Evolutionary conservation across 345 rosid species (phyloP).

Genomic region (Xanthoceras sorbifolium): DNA sequence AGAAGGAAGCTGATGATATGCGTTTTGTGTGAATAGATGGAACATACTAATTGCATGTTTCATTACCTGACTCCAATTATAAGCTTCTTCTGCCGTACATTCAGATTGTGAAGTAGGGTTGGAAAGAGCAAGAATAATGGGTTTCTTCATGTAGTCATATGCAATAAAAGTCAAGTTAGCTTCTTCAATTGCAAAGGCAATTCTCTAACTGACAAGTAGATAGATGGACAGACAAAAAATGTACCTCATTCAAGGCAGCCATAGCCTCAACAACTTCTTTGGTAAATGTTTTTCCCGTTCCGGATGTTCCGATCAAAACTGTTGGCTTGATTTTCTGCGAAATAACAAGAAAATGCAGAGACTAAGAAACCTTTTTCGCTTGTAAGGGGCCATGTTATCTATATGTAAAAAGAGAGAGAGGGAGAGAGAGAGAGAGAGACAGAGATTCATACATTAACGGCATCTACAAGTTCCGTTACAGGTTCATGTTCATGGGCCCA

Average conservation of each 20-base stretch:
- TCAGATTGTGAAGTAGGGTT: constrained; percentile 98
- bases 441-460: constrained; percentile 58
- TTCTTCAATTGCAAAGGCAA: not conserved
- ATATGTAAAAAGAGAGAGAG: not conserved
- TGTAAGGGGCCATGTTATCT: not conserved
- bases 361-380: not conserved
- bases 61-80: constrained; percentile 84
- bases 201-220: constrained; percentile 3
- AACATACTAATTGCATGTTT: not conserved
- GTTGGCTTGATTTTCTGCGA: constrained; percentile 87
- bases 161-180: constrained; percentile 10
- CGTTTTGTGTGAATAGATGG: not conserved
- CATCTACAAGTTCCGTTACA: constrained; percentile 61
- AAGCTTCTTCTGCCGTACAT: constrained; percentile 97
- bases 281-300: constrained; percentile 87
- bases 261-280: constrained; percentile 85
- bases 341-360: constrained; percentile 12
- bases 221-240: not conserved
- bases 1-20: constrained; percentile 4
- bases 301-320: constrained; percentile 91
- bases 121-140: constrained; percentile 86
- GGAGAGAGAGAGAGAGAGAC: constrained; percentile 25
- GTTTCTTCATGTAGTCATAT: constrained; percentile 55
- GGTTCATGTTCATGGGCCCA: constrained; percentile 97
- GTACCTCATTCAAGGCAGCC: constrained; percentile 81